A percentile compares a stretch with the other conserved stretches of the same genome.
phyloP scores from a whole-genome alignment of 164 flowering plant genomes.

The Aristolochia fimbriata region DNA sequence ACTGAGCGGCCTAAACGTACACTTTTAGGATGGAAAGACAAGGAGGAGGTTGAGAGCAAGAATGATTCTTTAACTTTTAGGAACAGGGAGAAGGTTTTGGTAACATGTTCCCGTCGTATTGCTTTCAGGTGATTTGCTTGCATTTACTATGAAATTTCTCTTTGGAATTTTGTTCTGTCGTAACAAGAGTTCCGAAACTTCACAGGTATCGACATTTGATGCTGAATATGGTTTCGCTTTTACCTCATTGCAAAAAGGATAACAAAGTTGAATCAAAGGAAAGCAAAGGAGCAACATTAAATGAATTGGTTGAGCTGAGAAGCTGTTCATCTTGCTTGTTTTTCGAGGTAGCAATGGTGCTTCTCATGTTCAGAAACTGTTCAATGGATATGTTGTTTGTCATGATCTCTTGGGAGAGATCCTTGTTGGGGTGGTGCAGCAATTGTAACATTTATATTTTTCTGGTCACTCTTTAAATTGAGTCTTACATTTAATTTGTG shows the following conservation, averaged over 20 bases:
- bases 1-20: conserved; percentile 68
- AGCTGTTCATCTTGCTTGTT: conserved; percentile 78
- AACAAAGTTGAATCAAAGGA: conserved; percentile 79
- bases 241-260: conserved; percentile 95
- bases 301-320: conserved; percentile 87
- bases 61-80: conserved; percentile 30
- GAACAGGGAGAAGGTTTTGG: conserved; percentile 84
- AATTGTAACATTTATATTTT: neutral
- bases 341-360: conserved; percentile 55
- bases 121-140: conserved; percentile 41
- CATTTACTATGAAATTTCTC: neutral
- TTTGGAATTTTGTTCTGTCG: neutral
- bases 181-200: neutral
- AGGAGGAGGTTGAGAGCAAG: conserved; percentile 12
- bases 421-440: neutral
- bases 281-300: conserved; percentile 68
- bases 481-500: too few species aligned
- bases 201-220: conserved; percentile 91
- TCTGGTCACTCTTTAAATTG: neutral
- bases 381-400: neutral
- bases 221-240: conserved; percentile 84
- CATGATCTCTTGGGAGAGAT: neutral
- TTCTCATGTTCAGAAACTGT: neutral
- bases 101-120: conserved; percentile 92
- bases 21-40: conserved; percentile 83